Percentiles rank a stretch among this genome's conserved stretches.
phyloP scores from a whole-genome alignment of 2,329 filamentous ascomycete species.

The Aspergillus udagawae region DNA sequence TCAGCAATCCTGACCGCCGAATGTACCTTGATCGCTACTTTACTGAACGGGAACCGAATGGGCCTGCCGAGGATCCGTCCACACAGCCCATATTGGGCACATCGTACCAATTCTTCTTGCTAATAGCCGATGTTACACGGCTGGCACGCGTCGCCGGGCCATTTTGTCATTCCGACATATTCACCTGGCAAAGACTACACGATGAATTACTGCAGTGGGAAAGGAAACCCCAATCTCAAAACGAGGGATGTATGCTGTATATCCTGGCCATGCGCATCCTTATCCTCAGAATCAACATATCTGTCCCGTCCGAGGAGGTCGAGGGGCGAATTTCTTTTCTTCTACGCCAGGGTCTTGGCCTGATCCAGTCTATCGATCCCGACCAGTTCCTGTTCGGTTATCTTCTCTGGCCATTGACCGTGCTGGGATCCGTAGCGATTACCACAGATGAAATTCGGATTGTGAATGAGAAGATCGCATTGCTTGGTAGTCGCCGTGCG shows the following conservation, averaged over 20 bases:
- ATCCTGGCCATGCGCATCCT: too few relatives aligned
- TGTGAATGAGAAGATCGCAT: not conserved
- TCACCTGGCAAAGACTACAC: too few relatives aligned
- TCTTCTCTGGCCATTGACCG: not conserved
- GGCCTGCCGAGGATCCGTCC: not conserved
- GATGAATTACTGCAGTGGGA: too few relatives aligned
- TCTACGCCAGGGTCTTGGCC: too few relatives aligned
- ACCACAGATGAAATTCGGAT: not conserved
- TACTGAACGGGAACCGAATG: not conserved
- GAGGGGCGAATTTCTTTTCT: too few relatives aligned
- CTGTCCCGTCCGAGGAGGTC: too few relatives aligned
- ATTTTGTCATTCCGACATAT: too few relatives aligned
- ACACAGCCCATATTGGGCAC: conserved; percentile 12
- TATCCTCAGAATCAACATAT: too few relatives aligned
- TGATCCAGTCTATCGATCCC: too few relatives aligned
- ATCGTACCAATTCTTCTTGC: conserved; percentile 11
- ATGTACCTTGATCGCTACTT: conserved; percentile 8
- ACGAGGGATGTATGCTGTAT: too few relatives aligned
- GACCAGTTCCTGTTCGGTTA: too few relatives aligned
- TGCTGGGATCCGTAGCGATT: not conserved
- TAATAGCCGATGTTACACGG: conserved; percentile 12
- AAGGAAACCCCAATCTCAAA: too few relatives aligned
- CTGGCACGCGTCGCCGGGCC: conserved; percentile 2
- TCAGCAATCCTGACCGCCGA: not conserved
- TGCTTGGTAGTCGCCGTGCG: not conserved